These are phyloP conservation scores for Yamadazyma jaroonii DNA, from an alignment of 1,139 yeast genomes.

Conservation along the genomic window DNA sequence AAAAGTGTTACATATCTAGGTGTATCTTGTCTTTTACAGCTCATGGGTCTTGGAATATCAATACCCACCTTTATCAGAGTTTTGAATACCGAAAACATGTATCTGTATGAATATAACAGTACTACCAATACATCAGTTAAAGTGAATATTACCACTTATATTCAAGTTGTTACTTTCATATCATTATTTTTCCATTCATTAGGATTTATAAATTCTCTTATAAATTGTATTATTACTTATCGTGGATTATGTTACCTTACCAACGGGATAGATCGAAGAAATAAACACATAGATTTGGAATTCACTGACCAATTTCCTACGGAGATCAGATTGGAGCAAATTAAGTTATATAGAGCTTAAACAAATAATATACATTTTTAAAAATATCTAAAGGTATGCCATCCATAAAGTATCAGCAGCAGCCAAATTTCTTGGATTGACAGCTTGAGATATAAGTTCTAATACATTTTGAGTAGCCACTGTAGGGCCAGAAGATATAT, in stretches of 20 bases:
- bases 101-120: conserved; percentile 22
- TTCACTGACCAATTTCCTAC: too few relatives aligned
- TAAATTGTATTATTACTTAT: conserved; percentile 12
- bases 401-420: conserved; percentile 93
- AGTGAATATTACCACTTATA: conserved; percentile 25
- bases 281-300: conserved; percentile 4
- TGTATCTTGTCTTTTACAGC: conserved; percentile 20
- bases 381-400: conserved; percentile 83
- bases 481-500: conserved; percentile 65
- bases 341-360: conserved; percentile 3
- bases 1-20: conserved; percentile 18
- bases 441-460: conserved; percentile 92
- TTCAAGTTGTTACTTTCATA: conserved; percentile 16
- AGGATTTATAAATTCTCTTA: conserved; percentile 12
- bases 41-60: conserved; percentile 19
- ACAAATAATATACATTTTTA: conserved; percentile 19
- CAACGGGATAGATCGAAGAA: conserved; percentile 20
- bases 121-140: conserved; percentile 10
- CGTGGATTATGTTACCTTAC: conserved; percentile 17
- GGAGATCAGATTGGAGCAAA: too few relatives aligned
- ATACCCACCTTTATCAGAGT: conserved; percentile 19
- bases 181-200: conserved; percentile 14
- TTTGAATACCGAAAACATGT: conserved; percentile 23
- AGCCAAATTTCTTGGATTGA: conserved; percentile 91
- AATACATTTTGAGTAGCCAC: conserved; percentile 93